Evolutionary conservation across 2,329 filamentous ascomycete species (phyloP).

Genomic region (Colletotrichum abscissum): DNA sequence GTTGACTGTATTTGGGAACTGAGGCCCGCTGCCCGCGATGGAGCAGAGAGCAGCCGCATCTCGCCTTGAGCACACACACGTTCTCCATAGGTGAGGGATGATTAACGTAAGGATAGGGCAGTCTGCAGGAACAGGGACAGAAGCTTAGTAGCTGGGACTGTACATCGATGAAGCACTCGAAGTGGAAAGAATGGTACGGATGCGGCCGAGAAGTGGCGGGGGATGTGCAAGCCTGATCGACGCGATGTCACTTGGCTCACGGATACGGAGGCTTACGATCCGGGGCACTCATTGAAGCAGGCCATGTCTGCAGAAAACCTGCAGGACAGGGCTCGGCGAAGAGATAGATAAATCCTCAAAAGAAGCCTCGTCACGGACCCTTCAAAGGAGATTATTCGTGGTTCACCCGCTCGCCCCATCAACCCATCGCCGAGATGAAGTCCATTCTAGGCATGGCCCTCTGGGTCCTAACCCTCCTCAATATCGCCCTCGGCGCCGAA

Average conservation of each 20-base stretch:
- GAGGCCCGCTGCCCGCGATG: slow-evolving; percentile 1
- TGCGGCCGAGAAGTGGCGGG: neutral
- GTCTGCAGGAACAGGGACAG: neutral
- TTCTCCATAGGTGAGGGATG: neutral
- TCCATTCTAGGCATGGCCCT: slow-evolving; percentile 11
- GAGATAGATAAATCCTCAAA: neutral
- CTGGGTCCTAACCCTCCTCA: neutral
- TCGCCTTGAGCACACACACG: neutral
- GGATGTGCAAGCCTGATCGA: neutral
- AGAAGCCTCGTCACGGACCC: neutral
- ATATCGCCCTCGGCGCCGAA: slow-evolving; percentile 18
- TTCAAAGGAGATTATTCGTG: neutral
- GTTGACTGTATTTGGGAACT: neutral
- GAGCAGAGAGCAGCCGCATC: neutral
- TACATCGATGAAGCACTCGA: neutral
- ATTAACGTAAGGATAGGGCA: neutral
- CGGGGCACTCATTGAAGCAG: slow-evolving; percentile 6
- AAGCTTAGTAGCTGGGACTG: too few species aligned
- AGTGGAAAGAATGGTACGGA: neutral
- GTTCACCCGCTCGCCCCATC: neutral
- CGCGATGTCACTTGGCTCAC: neutral
- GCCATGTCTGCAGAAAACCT: neutral
- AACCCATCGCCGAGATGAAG: neutral
- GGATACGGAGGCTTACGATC: slow-evolving; percentile 17
- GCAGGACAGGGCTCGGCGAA: neutral